These are phyloP conservation scores for Pythium monospermum DNA, from an alignment of 352 stramenopile genomes.

Conservation along the genomic window DNA sequence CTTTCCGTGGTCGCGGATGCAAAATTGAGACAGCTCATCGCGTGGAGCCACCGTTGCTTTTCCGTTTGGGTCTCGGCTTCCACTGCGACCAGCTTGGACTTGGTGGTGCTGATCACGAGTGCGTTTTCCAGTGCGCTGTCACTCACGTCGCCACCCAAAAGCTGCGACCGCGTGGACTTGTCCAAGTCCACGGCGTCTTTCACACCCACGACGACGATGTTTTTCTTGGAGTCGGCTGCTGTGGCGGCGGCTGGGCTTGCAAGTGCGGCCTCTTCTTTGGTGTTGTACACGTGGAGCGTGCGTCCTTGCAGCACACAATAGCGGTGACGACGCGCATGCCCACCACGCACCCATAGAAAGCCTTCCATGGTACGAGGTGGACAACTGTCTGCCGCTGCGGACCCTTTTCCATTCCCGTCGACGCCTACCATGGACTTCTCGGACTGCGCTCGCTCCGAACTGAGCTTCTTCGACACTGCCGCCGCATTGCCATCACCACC, in stretches of 20 bases:
- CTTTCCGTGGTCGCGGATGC: constrained; percentile 43
- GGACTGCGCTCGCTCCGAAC: neutral
- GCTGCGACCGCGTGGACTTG: constrained; percentile 34
- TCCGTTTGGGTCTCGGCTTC: constrained; percentile 70
- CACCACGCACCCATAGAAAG: constrained; percentile 53
- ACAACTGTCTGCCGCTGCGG: neutral
- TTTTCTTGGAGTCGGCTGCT: constrained; percentile 49
- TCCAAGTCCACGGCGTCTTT: constrained; percentile 63
- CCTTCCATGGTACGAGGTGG: constrained; percentile 38
- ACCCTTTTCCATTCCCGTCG: neutral
- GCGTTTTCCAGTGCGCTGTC: constrained; percentile 36
- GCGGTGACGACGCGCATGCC: constrained; percentile 47
- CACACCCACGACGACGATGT: constrained; percentile 55
- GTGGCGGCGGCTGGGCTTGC: constrained; percentile 25
- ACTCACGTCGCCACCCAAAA: constrained; percentile 35
- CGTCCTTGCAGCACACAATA: constrained; percentile 65
- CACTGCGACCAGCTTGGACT: constrained; percentile 62
- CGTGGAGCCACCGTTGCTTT: constrained; percentile 74
- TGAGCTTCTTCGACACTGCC: too few species aligned
- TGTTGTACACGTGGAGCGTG: constrained; percentile 57
- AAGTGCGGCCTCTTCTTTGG: constrained; percentile 35
- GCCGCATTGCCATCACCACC: neutral
- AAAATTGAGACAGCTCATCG: constrained; percentile 62
- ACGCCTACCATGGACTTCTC: constrained; percentile 3
- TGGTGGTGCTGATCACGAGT: constrained; percentile 61